Conservation (phyloP, 2,329 filamentous ascomycete species). For the Xylariomycetidae sp. region DNA sequence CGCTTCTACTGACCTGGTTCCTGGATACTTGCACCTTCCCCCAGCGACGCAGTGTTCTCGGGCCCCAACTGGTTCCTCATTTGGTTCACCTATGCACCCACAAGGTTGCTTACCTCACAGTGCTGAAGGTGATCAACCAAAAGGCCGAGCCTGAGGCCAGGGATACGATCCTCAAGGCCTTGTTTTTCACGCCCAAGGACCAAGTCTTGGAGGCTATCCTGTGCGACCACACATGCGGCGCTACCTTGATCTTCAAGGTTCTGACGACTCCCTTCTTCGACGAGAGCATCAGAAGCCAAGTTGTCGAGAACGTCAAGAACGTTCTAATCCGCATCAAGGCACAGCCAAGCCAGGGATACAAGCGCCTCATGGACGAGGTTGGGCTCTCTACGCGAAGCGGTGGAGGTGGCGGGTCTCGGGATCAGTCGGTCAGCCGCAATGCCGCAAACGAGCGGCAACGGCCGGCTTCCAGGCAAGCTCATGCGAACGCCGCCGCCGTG, state of each 20-base stretch:
- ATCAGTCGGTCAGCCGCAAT: conserved; percentile 38
- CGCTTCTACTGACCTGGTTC: conserved; percentile 93
- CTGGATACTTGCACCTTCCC: conserved; percentile 97
- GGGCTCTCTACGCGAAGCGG: conserved; percentile 67
- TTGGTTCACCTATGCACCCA: conserved; percentile 95
- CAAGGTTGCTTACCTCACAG: conserved; percentile 95
- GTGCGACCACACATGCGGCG: conserved; percentile 83
- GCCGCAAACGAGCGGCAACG: conserved; percentile 46
- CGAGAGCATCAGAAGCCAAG: conserved; percentile 78
- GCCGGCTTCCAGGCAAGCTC: conserved; percentile 50
- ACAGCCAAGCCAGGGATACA: conserved; percentile 92
- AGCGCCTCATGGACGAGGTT: conserved; percentile 97
- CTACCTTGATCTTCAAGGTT: conserved; percentile 97
- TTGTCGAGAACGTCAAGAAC: conserved; percentile 86
- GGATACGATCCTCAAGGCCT: conserved; percentile 79
- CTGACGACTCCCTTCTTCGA: conserved; percentile 97
- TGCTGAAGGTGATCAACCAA: conserved; percentile 97
- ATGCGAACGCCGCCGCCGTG: conserved; percentile 24
- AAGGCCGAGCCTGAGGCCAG: conserved; percentile 89
- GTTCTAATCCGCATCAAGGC: conserved; percentile 88
- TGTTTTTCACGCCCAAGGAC: conserved; percentile 89
- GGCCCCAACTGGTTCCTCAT: conserved; percentile 85
- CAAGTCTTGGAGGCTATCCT: conserved; percentile 85
- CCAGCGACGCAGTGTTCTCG: conserved; percentile 80
- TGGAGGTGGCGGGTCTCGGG: conserved; percentile 37